Base-by-base conservation (phyloP, 345 rosid species). In the Microthlaspi erraticum region DNA sequence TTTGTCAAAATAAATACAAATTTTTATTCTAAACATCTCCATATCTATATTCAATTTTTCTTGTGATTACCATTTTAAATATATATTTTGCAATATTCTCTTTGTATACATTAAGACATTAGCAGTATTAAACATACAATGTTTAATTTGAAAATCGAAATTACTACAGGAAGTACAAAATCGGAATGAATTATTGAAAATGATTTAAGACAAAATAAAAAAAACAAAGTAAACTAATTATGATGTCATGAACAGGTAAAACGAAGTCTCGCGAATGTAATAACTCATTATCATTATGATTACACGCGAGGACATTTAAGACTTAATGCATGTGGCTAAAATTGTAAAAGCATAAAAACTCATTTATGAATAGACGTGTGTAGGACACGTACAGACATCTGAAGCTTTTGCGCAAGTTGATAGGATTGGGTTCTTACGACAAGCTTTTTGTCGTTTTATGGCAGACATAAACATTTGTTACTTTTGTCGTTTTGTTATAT, bases 381-480 rank as follows among this genome's bases (percentile, higher is more conserved):
- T 32, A 59, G n/a, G 44, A 61, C 54, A 71, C 69, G 36, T 34
- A n/a, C 37, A 13, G 18, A 1, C 32, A 49, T 3, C 31, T 51
- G 17, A 60, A 50, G 51, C 60, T 61, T 70, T 51, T 31, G 20
- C 60, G 14, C 53, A 51, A 70, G 44, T 48, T 59, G 57, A 45
- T 55, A 43, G 52, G 45, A 18, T 29, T 52, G n/a, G 39, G 12
- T 18, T 44, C 42, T 56, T 8, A 56, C 44, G 56, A 59, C 66
- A 59, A 48, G 14, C 6, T 44, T n/a, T 58, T 38, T 50, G 52
- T 70, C 74, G 60, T 60, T 50, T 60, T 52, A 10, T 60, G 41
- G 10, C 60, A 20, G 36, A 46, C 1, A 37, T 5, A 37, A 11
- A 2, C 29, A 32, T 43, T 3, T 10, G 16, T 2, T 10, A 7